phyloP scores from a whole-genome alignment of 2,329 filamentous ascomycete genomes.

The Cercospora brassicicola region DNA sequence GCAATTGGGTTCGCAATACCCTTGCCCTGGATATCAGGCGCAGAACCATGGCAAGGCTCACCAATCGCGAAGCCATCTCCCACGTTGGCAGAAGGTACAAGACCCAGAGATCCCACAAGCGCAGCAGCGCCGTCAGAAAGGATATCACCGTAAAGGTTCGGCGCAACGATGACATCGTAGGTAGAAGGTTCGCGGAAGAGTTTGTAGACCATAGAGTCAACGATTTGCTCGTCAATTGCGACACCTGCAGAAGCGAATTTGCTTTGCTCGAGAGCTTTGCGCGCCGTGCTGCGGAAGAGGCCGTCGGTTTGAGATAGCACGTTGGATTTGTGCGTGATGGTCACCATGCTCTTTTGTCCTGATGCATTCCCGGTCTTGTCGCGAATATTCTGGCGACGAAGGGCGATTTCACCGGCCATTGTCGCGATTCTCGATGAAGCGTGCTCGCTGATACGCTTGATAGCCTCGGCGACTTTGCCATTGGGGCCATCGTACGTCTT shows the following conservation, averaged over 20 bases:
- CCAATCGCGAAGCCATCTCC: slow-evolving; percentile 93
- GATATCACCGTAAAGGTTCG: slow-evolving; percentile 96
- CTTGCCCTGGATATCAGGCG: slow-evolving; percentile 91
- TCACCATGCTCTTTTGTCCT: slow-evolving; percentile 73
- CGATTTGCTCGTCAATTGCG: slow-evolving; percentile 83
- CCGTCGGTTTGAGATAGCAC: slow-evolving; percentile 95
- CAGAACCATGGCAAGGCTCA: slow-evolving; percentile 95
- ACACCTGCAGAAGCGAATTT: slow-evolving; percentile 67
- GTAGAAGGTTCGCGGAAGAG: slow-evolving; percentile 92
- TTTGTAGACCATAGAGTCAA: slow-evolving; percentile 99
- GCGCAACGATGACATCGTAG: slow-evolving; percentile 97
- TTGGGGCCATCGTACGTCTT: slow-evolving; percentile 72
- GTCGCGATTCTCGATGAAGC: slow-evolving; percentile 82
- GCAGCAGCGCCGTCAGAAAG: slow-evolving; percentile 93
- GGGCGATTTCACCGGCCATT: slow-evolving; percentile 92
- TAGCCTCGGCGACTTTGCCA: slow-evolving; percentile 86
- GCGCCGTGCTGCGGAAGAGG: slow-evolving; percentile 80
- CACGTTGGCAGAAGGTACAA: slow-evolving; percentile 94
- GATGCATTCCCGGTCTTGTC: slow-evolving; percentile 59
- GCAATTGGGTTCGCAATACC: slow-evolving; percentile 96
- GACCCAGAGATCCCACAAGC: slow-evolving; percentile 83
- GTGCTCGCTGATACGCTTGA: slow-evolving; percentile 91
- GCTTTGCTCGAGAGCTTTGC: slow-evolving; percentile 66
- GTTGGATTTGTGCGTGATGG: slow-evolving; percentile 98
- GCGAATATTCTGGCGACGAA: slow-evolving; percentile 79